A percentile compares a stretch with the other conserved stretches of the same genome.
Conservation (phyloP, 2,329 filamentous ascomycete species). For the Acephala macrosclerotiorum region DNA sequence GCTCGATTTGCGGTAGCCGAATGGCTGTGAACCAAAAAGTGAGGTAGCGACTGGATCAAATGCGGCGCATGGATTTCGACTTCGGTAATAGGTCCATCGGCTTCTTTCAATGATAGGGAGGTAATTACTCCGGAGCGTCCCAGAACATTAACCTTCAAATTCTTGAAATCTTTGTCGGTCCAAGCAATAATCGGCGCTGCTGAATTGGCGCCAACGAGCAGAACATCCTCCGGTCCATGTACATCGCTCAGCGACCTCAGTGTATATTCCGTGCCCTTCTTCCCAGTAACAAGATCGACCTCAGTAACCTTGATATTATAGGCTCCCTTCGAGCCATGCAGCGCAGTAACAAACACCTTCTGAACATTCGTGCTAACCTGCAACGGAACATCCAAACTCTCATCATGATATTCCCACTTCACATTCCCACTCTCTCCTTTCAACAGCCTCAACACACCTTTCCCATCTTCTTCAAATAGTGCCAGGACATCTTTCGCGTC, state of each 20-base stretch:
- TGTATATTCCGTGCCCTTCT: constrained; percentile 73
- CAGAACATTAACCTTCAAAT: constrained; percentile 76
- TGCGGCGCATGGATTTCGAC: constrained; percentile 77
- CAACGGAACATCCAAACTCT: constrained; percentile 73
- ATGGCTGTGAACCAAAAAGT: constrained; percentile 86
- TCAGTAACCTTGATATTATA: constrained; percentile 80
- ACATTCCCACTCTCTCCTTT: constrained; percentile 75
- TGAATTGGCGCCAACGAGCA: constrained; percentile 79
- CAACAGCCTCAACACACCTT: constrained; percentile 71
- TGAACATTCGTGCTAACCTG: constrained; percentile 75
- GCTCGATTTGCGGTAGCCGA: constrained; percentile 77
- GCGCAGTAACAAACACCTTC: constrained; percentile 78
- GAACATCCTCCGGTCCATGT: constrained; percentile 66
- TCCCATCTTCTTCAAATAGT: constrained; percentile 65
- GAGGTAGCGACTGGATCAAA: constrained; percentile 73
- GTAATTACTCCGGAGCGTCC: constrained; percentile 62
- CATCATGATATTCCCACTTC: constrained; percentile 80
- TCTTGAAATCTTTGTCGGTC: constrained; percentile 68
- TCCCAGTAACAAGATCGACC: constrained; percentile 77
- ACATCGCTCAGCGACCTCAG: constrained; percentile 80
- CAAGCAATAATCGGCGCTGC: constrained; percentile 78
- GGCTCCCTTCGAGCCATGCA: constrained; percentile 73
- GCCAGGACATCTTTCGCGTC: constrained; percentile 75
- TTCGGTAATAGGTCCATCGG: constrained; percentile 59
- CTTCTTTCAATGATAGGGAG: constrained; percentile 58